Evolutionary conservation across 225 moss, liverwort and hornwort species (phyloP).

Genomic region (Polytrichum formosum): DNA sequence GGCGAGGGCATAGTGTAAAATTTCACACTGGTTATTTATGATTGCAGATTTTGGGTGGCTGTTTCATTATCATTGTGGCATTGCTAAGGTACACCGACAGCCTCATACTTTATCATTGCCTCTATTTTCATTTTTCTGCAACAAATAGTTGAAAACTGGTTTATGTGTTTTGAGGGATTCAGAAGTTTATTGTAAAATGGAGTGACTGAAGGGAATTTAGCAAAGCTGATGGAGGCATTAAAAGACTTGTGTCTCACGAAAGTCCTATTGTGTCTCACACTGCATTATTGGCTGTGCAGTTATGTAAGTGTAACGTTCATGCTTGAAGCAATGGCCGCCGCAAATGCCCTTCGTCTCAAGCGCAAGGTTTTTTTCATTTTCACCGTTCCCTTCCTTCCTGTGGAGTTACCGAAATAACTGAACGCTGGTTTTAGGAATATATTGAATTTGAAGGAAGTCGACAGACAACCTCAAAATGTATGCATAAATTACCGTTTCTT

Average conservation of each 20-base stretch:
- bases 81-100: slow-evolving; percentile 58
- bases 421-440: too few relatives aligned
- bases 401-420: background rate
- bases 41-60: slow-evolving; percentile 82
- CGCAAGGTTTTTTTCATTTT: slow-evolving; percentile 42
- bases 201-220: too few relatives aligned
- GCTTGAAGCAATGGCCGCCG: slow-evolving; percentile 93
- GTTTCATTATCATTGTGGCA: slow-evolving; percentile 82
- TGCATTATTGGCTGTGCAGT: slow-evolving; percentile 39
- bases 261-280: background rate
- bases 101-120: background rate
- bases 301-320: slow-evolving; percentile 90
- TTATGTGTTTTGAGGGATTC: too few relatives aligned
- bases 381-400: background rate
- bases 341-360: slow-evolving; percentile 79
- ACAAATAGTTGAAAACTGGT: too few relatives aligned
- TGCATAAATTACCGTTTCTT: too few relatives aligned
- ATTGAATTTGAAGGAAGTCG: background rate
- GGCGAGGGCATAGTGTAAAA: too few relatives aligned
- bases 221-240: too few relatives aligned
- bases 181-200: too few relatives aligned
- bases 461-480: background rate
- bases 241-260: too few relatives aligned
- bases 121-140: too few relatives aligned
- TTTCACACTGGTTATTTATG: background rate